Evolutionary conservation across 257 asterid species (phyloP).

Genomic region (Solanum bulbocastanum): DNA sequence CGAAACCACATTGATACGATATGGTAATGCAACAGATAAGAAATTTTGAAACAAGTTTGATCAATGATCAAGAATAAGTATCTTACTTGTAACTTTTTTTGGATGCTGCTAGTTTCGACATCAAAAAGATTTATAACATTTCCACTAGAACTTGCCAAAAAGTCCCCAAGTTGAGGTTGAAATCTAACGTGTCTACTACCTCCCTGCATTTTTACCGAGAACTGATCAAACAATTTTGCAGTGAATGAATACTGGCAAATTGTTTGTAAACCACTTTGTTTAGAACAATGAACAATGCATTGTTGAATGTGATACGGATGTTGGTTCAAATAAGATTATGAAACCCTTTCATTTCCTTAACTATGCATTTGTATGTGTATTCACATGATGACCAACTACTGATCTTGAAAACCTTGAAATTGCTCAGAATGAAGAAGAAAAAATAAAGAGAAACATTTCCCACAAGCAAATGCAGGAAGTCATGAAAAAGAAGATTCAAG

Average conservation of each 20-base stretch:
- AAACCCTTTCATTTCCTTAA: neutral
- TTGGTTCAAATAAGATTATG: neutral
- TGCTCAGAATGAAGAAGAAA: neutral
- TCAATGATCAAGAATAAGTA: neutral
- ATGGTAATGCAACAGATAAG: neutral
- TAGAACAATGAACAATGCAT: neutral
- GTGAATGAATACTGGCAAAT: neutral
- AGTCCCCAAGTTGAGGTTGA: slow-evolving; percentile 25
- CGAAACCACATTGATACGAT: neutral
- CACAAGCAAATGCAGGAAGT: neutral
- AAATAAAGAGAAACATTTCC: neutral
- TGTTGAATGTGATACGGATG: neutral
- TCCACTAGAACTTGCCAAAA: slow-evolving; percentile 31
- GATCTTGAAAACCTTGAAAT: neutral
- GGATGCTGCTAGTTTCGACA: slow-evolving; percentile 19
- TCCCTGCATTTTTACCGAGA: slow-evolving; percentile 26
- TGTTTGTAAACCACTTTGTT: neutral
- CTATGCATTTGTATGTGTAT: neutral
- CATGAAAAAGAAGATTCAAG: neutral
- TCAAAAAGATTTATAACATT: slow-evolving; percentile 33
- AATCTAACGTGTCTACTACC: slow-evolving; percentile 33
- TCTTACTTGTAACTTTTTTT: slow-evolving; percentile 24
- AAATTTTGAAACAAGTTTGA: neutral
- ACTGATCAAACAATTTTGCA: neutral
- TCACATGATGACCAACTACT: neutral